phyloP scores from a whole-genome alignment of 768 basidiomycete genomes.

The Pleurotus platypus region DNA sequence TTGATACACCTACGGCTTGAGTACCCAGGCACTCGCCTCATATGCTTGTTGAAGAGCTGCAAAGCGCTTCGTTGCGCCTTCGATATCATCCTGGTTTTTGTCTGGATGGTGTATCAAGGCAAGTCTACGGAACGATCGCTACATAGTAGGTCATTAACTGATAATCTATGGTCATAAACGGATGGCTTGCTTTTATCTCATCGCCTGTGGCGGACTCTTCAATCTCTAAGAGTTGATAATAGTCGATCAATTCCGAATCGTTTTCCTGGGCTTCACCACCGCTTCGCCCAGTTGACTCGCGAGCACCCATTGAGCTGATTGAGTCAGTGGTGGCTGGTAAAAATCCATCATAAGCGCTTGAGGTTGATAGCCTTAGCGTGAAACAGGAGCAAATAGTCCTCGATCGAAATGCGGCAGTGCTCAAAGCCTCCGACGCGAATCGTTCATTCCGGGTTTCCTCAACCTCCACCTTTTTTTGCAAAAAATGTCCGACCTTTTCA shows the following conservation, averaged over 20 bases:
- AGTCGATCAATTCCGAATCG: slow-evolving; percentile 44
- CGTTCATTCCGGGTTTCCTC: too few relatives aligned
- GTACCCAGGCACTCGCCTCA: slow-evolving; percentile 55
- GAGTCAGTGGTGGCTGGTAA: too few relatives aligned
- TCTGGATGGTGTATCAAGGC: slow-evolving; percentile 87
- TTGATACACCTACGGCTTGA: slow-evolving; percentile 1
- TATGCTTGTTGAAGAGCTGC: slow-evolving; percentile 92
- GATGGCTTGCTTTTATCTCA: slow-evolving; percentile 75
- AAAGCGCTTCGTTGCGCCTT: slow-evolving; percentile 85
- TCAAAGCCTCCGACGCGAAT: not conserved
- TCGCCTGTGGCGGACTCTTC: slow-evolving; percentile 80
- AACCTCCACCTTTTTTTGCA: not conserved
- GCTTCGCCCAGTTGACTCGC: slow-evolving; percentile 52
- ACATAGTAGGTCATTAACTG: not conserved
- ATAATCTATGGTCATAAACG: not conserved
- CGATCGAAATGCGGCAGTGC: not conserved
- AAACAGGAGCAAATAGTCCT: not conserved
- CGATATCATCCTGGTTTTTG: slow-evolving; percentile 79
- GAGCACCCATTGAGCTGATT: slow-evolving; percentile 57
- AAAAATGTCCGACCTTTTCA: slow-evolving; percentile 55
- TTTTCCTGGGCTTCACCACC: slow-evolving; percentile 13
- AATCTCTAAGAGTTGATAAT: slow-evolving; percentile 79
- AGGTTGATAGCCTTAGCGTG: slow-evolving; percentile 8
- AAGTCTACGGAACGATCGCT: slow-evolving; percentile 82
- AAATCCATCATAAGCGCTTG: too few relatives aligned